Conservation (phyloP, 495 filamentous ascomycete genomes). For the Lasiosphaeria hispida region DNA sequence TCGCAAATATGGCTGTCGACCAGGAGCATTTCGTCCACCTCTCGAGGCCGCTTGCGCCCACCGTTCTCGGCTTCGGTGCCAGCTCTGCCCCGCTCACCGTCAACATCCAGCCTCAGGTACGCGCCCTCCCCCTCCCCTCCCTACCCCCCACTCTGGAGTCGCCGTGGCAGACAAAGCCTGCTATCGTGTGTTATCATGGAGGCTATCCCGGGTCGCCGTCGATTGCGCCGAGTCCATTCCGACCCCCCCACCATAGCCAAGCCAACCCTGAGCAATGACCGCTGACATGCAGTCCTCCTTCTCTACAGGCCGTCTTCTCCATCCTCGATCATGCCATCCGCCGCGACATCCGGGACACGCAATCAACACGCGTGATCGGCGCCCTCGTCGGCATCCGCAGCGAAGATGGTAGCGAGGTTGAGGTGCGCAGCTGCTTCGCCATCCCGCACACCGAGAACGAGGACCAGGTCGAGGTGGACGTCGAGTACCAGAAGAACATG, state of each 20-base stretch:
- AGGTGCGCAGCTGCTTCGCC: constrained; percentile 92
- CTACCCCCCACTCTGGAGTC: neutral
- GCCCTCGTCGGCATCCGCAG: constrained; percentile 87
- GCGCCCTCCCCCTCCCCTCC: constrained; percentile 23
- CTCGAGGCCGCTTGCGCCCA: constrained; percentile 83
- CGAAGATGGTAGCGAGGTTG: constrained; percentile 94
- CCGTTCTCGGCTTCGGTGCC: constrained; percentile 69
- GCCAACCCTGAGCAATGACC: neutral
- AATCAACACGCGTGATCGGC: constrained; percentile 93
- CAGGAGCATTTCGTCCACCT: constrained; percentile 87
- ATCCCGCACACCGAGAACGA: constrained; percentile 97
- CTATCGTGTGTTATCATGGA: too few relatives aligned
- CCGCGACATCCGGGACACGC: constrained; percentile 80
- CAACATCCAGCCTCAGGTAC: constrained; percentile 91
- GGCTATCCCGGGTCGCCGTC: too few relatives aligned
- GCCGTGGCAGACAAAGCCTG: too few relatives aligned
- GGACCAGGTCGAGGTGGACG: constrained; percentile 98
- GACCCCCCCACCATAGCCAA: constrained; percentile 5
- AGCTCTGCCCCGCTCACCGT: constrained; percentile 88
- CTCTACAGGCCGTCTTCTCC: constrained; percentile 79
- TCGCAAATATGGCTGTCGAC: constrained; percentile 72
- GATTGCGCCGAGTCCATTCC: constrained; percentile 7
- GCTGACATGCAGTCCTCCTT: constrained; percentile 25
- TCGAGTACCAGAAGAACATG: constrained; percentile 99
- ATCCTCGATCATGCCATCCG: constrained; percentile 96